Percentiles rank a stretch among this genome's conserved stretches.
phyloP scores from a whole-genome alignment of 2,329 filamentous ascomycete species.

The Aspergillus floridensis region DNA sequence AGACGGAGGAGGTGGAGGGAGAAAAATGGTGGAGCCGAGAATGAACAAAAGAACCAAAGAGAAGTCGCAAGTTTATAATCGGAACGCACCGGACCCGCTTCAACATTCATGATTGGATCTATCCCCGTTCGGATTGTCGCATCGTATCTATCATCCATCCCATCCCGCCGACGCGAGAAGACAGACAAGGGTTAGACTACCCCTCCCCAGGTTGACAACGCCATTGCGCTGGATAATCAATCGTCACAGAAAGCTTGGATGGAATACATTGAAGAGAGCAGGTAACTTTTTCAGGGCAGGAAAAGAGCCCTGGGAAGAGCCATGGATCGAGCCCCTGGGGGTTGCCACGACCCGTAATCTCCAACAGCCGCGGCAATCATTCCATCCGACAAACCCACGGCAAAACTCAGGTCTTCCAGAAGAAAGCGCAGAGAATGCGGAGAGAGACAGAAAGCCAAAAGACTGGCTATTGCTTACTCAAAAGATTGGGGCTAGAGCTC shows the following conservation, averaged over 20 bases:
- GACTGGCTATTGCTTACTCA: conserved; percentile 18
- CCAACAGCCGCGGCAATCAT: background rate
- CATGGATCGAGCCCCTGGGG: background rate
- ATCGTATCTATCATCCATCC: background rate
- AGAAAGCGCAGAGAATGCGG: conserved; percentile 16
- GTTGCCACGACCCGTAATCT: background rate
- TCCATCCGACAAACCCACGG: background rate
- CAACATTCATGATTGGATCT: background rate
- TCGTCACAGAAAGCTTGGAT: background rate
- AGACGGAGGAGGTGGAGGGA: background rate
- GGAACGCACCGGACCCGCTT: background rate
- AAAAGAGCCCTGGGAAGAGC: background rate
- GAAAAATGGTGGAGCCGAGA: conserved; percentile 1
- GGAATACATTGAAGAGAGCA: background rate
- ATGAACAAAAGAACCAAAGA: background rate
- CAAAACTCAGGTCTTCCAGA: background rate
- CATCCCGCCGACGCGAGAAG: background rate
- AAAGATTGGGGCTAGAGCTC: conserved; percentile 20
- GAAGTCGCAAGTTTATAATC: background rate
- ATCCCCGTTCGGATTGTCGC: background rate
- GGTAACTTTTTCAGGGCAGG: background rate
- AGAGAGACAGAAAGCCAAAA: conserved; percentile 5
- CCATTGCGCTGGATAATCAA: background rate
- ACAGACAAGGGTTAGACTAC: background rate
- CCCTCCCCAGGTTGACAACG: background rate